Base-by-base conservation (phyloP, 176 grass and related monocot genomes). In the Avena eriantha region DNA sequence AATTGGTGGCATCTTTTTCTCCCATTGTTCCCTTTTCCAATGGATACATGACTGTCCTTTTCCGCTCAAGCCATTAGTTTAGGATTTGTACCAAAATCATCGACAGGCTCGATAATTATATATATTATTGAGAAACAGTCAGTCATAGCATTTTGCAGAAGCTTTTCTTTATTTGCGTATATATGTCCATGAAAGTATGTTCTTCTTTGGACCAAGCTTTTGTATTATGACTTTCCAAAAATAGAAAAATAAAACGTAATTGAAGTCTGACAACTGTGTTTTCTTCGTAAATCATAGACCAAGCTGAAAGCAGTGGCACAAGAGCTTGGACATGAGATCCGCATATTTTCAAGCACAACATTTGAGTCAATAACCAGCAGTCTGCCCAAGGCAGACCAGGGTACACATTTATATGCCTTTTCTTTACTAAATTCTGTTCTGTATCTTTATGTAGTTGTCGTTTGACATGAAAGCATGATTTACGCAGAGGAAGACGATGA, bases 401-500 rank as follows among this genome's bases (percentile, higher is more conserved):
- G 97, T 96, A 91, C 23, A 35, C 11, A 14, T 47, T 76, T 70
- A 34, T 36, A 76, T 65, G 13, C 14, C 31, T 60, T 21, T 82
- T 1, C 24, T 58, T 66, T 81, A 35, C 53, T 24, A 15, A 70
- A 63, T 46, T 5, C 1, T 88, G 18, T 54, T 10, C 3, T 88
- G 11, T 72, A 15, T 72, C 18, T 69, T 66, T 70, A 54, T 21
- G 47, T 80, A 69, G 10, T 67, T 71, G 31, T 80, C 13, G 29
- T 46, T 54, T 86, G 69, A 87, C 70, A 71, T 51, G 3, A 73
- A 86, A 83, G 3, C 49, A 71, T 39, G 88, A 17, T 84, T 87
- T 80, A 35, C 88, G 75, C 83, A 96, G 97, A 96, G 75, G 92
- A 96, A 90, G 90, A 90, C 47, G 94, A 99, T 67, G 92, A 94